Conservation (phyloP, 768 basidiomycete species). For the Psilocybe cubensis region DNA sequence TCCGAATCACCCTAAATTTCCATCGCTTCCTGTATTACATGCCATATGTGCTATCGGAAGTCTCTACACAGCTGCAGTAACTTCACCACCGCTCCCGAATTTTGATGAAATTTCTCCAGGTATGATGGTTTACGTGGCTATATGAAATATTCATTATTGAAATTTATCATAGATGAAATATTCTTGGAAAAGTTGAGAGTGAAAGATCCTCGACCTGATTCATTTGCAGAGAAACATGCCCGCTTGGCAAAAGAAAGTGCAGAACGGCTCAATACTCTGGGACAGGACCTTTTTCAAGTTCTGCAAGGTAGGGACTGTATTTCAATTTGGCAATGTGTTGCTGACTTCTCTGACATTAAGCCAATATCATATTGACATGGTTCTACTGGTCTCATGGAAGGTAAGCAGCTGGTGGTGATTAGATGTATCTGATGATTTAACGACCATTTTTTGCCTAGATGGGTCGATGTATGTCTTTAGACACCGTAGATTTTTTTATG, state of each 20-base stretch:
- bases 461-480: conserved; percentile 62
- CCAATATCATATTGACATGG: conserved; percentile 66
- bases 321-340: not conserved
- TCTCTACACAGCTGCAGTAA: conserved; percentile 71
- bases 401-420: conserved; percentile 35
- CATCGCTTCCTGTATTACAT: conserved; percentile 71
- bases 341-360: conserved; percentile 34
- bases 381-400: conserved; percentile 78
- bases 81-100: conserved; percentile 55
- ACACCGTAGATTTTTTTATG: not conserved
- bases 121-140: conserved; percentile 22
- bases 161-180: conserved; percentile 48
- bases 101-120: conserved; percentile 52
- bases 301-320: conserved; percentile 54
- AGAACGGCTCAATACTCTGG: conserved; percentile 49
- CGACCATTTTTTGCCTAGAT: conserved; percentile 42
- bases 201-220: conserved; percentile 51
- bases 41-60: conserved; percentile 87
- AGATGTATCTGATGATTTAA: not conserved
- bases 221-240: conserved; percentile 70
- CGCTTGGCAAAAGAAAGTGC: conserved; percentile 54
- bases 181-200: conserved; percentile 50
- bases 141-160: not conserved
- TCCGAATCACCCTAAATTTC: conserved; percentile 74
- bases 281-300: conserved; percentile 58